Evolutionary conservation across 257 asterid genomes (phyloP).

Genomic region (Solanum chilense): DNA sequence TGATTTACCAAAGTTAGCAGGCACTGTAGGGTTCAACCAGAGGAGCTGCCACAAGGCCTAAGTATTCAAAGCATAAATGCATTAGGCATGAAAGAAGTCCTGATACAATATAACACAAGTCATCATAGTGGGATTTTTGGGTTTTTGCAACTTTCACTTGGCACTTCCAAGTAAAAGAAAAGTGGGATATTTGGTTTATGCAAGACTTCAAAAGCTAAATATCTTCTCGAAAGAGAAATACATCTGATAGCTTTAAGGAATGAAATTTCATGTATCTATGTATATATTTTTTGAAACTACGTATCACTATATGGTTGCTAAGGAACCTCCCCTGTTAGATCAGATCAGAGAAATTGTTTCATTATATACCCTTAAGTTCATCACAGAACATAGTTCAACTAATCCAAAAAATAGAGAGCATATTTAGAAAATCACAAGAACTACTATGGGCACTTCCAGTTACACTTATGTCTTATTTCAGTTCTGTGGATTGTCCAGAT

Average conservation of each 20-base stretch:
- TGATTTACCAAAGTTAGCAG: conserved; percentile 44
- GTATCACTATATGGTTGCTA: not conserved
- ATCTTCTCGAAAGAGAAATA: not conserved
- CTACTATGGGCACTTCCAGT: not conserved
- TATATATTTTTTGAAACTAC: not conserved
- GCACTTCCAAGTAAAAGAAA: not conserved
- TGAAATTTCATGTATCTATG: not conserved
- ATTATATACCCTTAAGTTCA: not conserved
- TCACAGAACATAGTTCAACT: not conserved
- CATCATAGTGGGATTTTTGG: not conserved
- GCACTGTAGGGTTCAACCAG: conserved; percentile 68
- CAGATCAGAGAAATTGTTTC: not conserved
- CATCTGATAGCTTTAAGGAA: not conserved
- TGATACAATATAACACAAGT: not conserved
- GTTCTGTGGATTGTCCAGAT: not conserved
- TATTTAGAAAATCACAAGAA: not conserved
- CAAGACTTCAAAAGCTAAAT: not conserved
- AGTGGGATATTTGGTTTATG: not conserved
- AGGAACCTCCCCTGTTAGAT: not conserved
- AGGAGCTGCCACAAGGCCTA: conserved; percentile 96
- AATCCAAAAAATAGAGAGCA: not conserved
- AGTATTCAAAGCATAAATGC: conserved; percentile 5
- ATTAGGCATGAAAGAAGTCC: not conserved
- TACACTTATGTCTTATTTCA: not conserved
- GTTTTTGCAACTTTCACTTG: not conserved